Evolutionary conservation across 1,284 basidiomycete genomes (phyloP).

Genomic region (Pulveroboletus sp.): DNA sequence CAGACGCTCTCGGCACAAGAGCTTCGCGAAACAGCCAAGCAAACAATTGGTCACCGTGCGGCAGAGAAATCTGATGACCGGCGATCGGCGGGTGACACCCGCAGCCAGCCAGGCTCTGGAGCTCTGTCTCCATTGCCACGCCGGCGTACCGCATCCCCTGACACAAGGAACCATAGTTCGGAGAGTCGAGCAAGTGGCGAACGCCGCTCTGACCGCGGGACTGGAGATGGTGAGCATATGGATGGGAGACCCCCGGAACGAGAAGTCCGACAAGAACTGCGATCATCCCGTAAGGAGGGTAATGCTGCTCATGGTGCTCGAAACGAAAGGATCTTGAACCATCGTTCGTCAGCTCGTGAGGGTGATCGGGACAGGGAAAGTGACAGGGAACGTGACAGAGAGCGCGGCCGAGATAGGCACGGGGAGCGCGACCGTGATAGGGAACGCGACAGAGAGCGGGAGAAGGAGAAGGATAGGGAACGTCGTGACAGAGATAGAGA

Average conservation of each 20-base stretch:
- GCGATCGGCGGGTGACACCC: constrained; percentile 32
- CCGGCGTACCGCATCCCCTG: constrained; percentile 61
- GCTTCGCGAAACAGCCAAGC: constrained; percentile 71
- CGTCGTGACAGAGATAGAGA: constrained; percentile 42
- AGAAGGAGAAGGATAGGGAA: constrained; percentile 39
- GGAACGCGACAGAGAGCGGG: constrained; percentile 38
- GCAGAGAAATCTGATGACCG: constrained; percentile 42
- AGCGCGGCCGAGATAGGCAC: constrained; percentile 42
- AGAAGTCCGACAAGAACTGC: constrained; percentile 42
- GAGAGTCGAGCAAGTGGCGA: constrained; percentile 72
- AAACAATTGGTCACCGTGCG: constrained; percentile 43
- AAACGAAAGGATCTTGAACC: constrained; percentile 39
- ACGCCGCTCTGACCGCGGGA: constrained; percentile 51
- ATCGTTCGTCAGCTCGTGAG: constrained; percentile 32
- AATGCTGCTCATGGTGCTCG: constrained; percentile 47
- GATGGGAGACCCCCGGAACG: constrained; percentile 53
- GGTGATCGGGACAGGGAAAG: constrained; percentile 42
- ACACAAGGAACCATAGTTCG: constrained; percentile 61
- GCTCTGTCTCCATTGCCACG: constrained; percentile 52
- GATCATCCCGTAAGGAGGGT: constrained; percentile 38
- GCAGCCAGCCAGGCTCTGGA: constrained; percentile 45
- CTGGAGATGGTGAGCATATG: constrained; percentile 40
- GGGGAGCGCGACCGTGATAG: constrained; percentile 44
- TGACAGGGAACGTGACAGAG: constrained; percentile 45
- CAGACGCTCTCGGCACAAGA: constrained; percentile 79